Evolutionary conservation across 1,284 basidiomycete species (phyloP).

Genomic region (Laetiporus sulphureus): DNA sequence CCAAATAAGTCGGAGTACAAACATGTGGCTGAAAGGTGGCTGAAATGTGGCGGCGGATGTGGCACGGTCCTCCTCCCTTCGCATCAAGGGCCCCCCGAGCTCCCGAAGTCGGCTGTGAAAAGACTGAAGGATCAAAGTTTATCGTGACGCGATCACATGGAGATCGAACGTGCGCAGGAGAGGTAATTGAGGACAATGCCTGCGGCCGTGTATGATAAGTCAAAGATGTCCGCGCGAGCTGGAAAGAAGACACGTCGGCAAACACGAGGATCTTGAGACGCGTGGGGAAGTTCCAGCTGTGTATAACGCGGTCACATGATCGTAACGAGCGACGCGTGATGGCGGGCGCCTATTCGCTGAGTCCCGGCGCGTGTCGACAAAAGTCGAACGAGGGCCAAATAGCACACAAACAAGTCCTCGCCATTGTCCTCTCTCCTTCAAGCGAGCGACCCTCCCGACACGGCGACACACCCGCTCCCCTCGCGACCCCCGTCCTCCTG

Average conservation of each 20-base stretch:
- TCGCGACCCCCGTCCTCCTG: background rate
- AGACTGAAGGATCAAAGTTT: too few species aligned
- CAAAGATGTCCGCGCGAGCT: background rate
- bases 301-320: conserved; percentile 7
- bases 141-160: too few species aligned
- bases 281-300: too few species aligned
- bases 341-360: conserved; percentile 12
- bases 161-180: too few species aligned
- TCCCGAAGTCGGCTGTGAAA: too few species aligned
- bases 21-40: too few species aligned
- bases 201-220: background rate
- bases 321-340: background rate
- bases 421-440: background rate
- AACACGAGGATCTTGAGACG: too few species aligned
- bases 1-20: too few species aligned
- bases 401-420: conserved; percentile 25
- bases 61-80: too few species aligned
- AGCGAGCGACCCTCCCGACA: conserved; percentile 4
- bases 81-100: too few species aligned
- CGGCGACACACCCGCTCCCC: conserved; percentile 7
- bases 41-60: too few species aligned
- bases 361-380: conserved; percentile 5
- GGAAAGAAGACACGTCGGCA: too few species aligned
- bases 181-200: background rate
- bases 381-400: conserved; percentile 27